These are phyloP conservation scores for Pochonia chlamydosporia DNA, from an alignment of 2,329 filamentous ascomycete genomes.

Conservation along the genomic window DNA sequence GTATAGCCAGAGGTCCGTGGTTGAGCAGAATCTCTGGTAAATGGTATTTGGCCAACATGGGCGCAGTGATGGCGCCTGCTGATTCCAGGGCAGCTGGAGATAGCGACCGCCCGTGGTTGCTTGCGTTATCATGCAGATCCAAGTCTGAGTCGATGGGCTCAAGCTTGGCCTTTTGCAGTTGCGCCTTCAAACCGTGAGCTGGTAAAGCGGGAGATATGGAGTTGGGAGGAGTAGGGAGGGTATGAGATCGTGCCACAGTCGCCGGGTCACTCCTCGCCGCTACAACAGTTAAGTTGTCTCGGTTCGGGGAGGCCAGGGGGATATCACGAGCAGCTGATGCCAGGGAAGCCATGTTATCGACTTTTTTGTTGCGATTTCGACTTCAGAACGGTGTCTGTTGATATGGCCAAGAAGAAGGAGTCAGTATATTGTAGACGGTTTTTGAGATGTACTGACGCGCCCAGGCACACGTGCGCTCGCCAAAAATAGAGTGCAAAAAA, in stretches of 20 bases:
- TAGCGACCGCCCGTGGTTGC: conserved; percentile 26
- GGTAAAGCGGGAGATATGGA: conserved; percentile 87
- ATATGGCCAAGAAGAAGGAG: not conserved
- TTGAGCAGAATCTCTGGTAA: conserved; percentile 84
- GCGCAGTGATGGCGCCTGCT: conserved; percentile 75
- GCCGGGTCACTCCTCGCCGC: conserved; percentile 58
- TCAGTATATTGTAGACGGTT: not conserved
- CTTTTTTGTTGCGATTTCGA: conserved; percentile 21
- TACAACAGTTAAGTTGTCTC: conserved; percentile 71
- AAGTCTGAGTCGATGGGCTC: conserved; percentile 78
- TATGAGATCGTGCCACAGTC: conserved; percentile 53
- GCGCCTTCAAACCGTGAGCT: conserved; percentile 71
- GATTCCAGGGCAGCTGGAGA: conserved; percentile 57
- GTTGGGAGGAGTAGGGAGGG: conserved; percentile 86
- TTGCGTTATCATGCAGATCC: conserved; percentile 64
- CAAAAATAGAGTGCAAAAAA: not conserved
- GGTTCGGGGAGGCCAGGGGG: conserved; percentile 52
- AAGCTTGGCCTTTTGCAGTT: conserved; percentile 53
- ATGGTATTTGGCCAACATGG: conserved; percentile 82
- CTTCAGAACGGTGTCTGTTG: conserved; percentile 40
- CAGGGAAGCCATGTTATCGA: conserved; percentile 56
- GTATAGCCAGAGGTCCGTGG: conserved; percentile 87
- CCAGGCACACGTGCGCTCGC: not conserved
- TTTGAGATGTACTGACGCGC: not conserved
- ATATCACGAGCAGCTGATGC: conserved; percentile 64